phyloP scores from a whole-genome alignment of 495 filamentous ascomycete species.

The Podospora australis region DNA sequence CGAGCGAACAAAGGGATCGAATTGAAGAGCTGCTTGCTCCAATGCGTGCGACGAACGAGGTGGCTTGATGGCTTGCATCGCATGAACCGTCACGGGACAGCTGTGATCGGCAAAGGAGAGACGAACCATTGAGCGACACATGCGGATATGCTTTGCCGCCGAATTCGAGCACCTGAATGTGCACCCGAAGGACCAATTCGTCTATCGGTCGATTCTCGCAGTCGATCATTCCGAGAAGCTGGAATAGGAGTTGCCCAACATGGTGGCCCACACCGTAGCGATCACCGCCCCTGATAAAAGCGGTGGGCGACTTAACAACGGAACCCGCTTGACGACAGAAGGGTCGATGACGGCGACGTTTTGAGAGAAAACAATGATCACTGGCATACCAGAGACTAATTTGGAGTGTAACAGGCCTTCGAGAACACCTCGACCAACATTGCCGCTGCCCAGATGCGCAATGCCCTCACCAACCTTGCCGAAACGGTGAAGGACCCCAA shows the following conservation, averaged over 20 bases:
- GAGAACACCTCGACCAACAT: constrained; percentile 98
- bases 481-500: constrained; percentile 78
- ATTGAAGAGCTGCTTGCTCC: too few species aligned
- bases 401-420: constrained; percentile 64
- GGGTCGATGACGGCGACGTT: too few species aligned
- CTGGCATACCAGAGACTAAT: constrained; percentile 18
- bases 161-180: too few species aligned
- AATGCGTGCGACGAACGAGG: constrained; percentile 1
- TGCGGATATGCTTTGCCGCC: too few species aligned
- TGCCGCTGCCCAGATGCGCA: constrained; percentile 97
- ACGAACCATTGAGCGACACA: too few species aligned
- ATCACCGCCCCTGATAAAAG: neutral
- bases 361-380: constrained; percentile 4
- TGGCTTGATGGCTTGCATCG: constrained; percentile 10
- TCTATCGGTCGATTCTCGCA: too few species aligned
- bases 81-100: constrained; percentile 1
- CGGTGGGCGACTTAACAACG: too few species aligned
- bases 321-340: too few species aligned
- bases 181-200: too few species aligned
- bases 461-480: constrained; percentile 84
- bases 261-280: neutral
- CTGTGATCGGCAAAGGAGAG: neutral
- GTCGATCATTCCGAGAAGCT: too few species aligned
- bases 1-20: too few species aligned
- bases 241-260: neutral